phyloP scores from a whole-genome alignment of 345 rosid genomes.

The Salix brachista region DNA sequence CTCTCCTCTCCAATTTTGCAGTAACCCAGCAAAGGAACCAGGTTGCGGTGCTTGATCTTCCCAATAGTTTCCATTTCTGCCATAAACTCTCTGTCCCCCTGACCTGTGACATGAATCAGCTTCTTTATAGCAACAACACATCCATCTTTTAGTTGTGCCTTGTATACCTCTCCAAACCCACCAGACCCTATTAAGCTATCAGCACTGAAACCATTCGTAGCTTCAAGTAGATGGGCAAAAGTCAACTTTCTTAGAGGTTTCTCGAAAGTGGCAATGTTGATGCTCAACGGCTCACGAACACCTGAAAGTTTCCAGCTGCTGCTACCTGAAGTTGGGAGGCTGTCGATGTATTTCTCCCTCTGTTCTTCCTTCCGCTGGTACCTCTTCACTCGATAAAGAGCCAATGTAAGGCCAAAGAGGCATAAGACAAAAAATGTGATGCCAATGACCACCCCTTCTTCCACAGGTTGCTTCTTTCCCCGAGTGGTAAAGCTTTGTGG shows the following conservation, averaged over 20 bases:
- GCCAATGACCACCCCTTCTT: constrained; percentile 64
- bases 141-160: constrained; percentile 76
- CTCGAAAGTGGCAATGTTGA: constrained; percentile 94
- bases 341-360: constrained; percentile 76
- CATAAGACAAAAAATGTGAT: constrained; percentile 61
- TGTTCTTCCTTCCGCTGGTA: constrained; percentile 52
- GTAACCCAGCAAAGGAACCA: constrained; percentile 87
- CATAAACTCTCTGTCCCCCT: constrained; percentile 97
- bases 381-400: constrained; percentile 58
- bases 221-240: constrained; percentile 85
- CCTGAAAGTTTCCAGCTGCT: constrained; percentile 91
- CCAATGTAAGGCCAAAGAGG: constrained; percentile 52
- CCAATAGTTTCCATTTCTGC: constrained; percentile 99
- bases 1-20: constrained; percentile 97
- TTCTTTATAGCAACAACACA: constrained; percentile 85
- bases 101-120: constrained; percentile 76
- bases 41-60: constrained; percentile 91
- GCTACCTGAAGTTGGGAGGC: constrained; percentile 85
- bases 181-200: constrained; percentile 88
- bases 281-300: constrained; percentile 89
- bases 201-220: constrained; percentile 90
- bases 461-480: constrained; percentile 45
- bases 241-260: constrained; percentile 87
- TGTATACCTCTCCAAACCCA: constrained; percentile 97
- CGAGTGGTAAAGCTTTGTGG: constrained; percentile 9